Base-by-base conservation (phyloP, 441 rosid genomes). In the Flueggea neowawraea region DNA sequence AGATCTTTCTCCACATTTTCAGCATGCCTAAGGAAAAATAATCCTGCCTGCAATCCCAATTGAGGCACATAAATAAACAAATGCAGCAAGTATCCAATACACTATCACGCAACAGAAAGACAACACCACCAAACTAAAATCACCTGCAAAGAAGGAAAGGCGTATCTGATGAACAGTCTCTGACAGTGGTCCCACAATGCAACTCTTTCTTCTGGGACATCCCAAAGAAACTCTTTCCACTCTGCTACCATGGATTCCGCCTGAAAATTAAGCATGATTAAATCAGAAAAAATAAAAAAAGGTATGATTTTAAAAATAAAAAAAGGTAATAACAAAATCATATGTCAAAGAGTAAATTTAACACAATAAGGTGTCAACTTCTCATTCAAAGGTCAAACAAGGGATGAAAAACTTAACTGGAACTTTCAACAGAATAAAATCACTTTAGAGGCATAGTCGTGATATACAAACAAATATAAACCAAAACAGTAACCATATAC, bases 181-280 rank as follows among this genome's bases (percentile, higher is more conserved):
- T 95, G 99, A 78, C 99, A 95, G 75, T 95, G 99, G 63, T 88
- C 88, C 98, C 99, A 95, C 69, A 95, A 75, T 63, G 98, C 95
- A 73, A 91, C 88, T 84, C 98, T 86, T 81, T 95, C 99, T 80
- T 95, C 99, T 51, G 95, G 95, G 71, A 95, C 98, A 85, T 95
- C 99, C 99, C 99, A 95, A 55, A 95, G 99, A 77, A 95, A 95
- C 73, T 91, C 98, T 78, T 87, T 91, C 99, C 99, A 95, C 83
- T 91, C 99, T 45, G 90, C 91, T 67, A 90, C 98, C 98, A 95
- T 85, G 69, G 98, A 88, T 80, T 95, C 99, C 61, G 97, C 99
- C 99, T 95, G 75, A 66, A 77, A 68, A 61, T 62, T 44, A 51
- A 61, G 41, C 9, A 36, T 36, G 41, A 36, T 5, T 69, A 44